Evolutionary conservation across 2,329 filamentous ascomycete genomes (phyloP).

Genomic region (Ophiosphaerella narmari): DNA sequence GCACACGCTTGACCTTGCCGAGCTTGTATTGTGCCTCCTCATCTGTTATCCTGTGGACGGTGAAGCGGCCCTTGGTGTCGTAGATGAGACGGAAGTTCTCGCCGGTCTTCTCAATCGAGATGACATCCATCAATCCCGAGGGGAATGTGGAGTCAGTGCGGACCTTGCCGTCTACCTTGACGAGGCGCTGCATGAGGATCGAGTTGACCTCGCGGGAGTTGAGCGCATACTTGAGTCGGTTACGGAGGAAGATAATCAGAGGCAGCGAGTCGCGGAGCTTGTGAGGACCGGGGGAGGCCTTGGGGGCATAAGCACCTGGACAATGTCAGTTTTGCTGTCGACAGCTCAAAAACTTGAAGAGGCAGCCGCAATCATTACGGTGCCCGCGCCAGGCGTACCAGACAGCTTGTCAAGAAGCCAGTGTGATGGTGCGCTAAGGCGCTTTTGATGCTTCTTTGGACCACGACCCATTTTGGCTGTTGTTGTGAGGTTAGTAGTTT

Average conservation of each 20-base stretch:
- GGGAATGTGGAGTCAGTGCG: conserved; percentile 98
- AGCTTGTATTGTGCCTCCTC: conserved; percentile 99
- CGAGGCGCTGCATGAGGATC: conserved; percentile 98
- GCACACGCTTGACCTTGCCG: conserved; percentile 99
- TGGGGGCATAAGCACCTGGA: conserved; percentile 62
- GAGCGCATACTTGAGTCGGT: conserved; percentile 98
- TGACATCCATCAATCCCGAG: conserved; percentile 99
- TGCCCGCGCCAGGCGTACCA: conserved; percentile 57
- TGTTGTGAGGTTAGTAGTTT: conserved; percentile 42
- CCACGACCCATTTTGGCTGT: conserved; percentile 67
- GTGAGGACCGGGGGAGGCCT: conserved; percentile 85
- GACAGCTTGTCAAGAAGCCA: conserved; percentile 99
- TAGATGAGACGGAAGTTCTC: conserved; percentile 99
- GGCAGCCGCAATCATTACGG: conserved; percentile 51
- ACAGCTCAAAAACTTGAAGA: conserved; percentile 2
- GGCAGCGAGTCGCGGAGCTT: conserved; percentile 99
- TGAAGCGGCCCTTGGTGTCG: conserved; percentile 99
- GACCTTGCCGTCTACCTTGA: conserved; percentile 99
- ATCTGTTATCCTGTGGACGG: conserved; percentile 97
- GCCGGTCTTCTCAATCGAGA: conserved; percentile 99
- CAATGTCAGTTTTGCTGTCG: conserved; percentile 22
- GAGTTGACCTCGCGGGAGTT: conserved; percentile 97
- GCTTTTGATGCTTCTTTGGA: conserved; percentile 99
- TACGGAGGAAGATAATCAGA: conserved; percentile 80
- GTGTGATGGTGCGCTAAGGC: conserved; percentile 97